phyloP scores from a whole-genome alignment of 345 rosid species.

The Eucalyptus albens region DNA sequence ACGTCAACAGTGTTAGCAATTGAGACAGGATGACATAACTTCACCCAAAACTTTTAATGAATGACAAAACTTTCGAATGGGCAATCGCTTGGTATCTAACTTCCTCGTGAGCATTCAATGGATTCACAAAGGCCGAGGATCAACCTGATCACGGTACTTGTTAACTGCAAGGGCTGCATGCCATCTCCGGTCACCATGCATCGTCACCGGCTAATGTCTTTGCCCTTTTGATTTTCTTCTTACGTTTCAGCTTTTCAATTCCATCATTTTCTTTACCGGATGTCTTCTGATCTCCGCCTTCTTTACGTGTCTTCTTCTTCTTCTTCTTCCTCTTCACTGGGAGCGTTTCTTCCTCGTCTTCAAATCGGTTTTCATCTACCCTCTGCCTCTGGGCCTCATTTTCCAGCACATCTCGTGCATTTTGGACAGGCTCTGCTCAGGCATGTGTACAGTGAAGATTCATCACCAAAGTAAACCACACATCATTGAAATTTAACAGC shows the following conservation, averaged over 20 bases:
- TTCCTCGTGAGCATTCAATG: not conserved
- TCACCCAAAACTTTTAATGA: not conserved
- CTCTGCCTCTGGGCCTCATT: not conserved
- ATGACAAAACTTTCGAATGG: not conserved
- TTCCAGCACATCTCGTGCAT: not conserved
- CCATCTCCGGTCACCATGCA: not conserved
- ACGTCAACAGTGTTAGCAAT: not conserved
- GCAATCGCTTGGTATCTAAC: not conserved
- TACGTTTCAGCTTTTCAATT: conserved; percentile 1
- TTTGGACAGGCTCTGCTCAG: conserved; percentile 10
- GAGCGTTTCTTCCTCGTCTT: conserved; percentile 1
- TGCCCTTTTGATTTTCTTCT: not conserved
- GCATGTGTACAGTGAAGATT: not conserved
- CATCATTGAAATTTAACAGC: not conserved
- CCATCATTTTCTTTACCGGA: not conserved
- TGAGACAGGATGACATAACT: not conserved
- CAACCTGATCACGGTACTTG: not conserved
- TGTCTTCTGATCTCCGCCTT: not conserved
- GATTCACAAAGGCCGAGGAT: not conserved
- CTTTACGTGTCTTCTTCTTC: conserved; percentile 9
- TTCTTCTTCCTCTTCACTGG: conserved; percentile 16
- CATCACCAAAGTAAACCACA: not conserved
- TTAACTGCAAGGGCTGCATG: not conserved
- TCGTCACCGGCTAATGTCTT: not conserved
- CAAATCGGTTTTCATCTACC: not conserved